Percentiles rank a stretch among this genome's conserved stretches.
phyloP scores from a whole-genome alignment of 352 stramenopile species.

The Phytophthora megakarya region DNA sequence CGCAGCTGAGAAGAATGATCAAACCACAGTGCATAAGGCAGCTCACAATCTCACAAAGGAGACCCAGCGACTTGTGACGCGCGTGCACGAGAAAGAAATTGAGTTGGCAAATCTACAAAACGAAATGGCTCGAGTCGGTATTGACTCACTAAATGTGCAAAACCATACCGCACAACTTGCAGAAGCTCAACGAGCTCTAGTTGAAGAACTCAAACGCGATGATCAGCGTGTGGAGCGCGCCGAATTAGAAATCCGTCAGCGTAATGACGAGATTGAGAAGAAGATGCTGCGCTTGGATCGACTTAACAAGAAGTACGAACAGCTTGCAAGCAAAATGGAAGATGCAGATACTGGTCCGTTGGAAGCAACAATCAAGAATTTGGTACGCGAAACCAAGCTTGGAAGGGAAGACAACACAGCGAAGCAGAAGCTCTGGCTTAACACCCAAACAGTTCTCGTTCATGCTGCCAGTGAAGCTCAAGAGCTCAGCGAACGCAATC shows the following conservation, averaged over 20 bases:
- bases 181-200: slow-evolving; percentile 79
- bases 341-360: slow-evolving; percentile 93
- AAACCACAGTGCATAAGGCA: slow-evolving; percentile 91
- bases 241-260: slow-evolving; percentile 93
- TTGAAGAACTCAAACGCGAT: slow-evolving; percentile 87
- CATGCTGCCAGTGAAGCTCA: slow-evolving; percentile 88
- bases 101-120: slow-evolving; percentile 89
- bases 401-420: slow-evolving; percentile 69
- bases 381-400: slow-evolving; percentile 87
- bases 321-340: slow-evolving; percentile 88
- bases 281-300: slow-evolving; percentile 93
- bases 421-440: slow-evolving; percentile 92
- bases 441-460: slow-evolving; percentile 91
- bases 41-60: slow-evolving; percentile 91
- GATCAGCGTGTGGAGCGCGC: slow-evolving; percentile 91
- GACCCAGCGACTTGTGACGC: slow-evolving; percentile 64
- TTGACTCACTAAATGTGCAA: slow-evolving; percentile 93
- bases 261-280: slow-evolving; percentile 96
- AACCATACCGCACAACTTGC: slow-evolving; percentile 87
- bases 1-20: slow-evolving; percentile 77
- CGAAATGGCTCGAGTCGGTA: slow-evolving; percentile 91
- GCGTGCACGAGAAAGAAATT: slow-evolving; percentile 91
- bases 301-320: slow-evolving; percentile 95
- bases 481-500: slow-evolving; percentile 85
- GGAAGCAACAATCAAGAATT: slow-evolving; percentile 93